A percentile compares a stretch with the other conserved stretches of the same genome.
Evolutionary conservation across 108 stramenopile genomes (phyloP).

Genomic region (Cyclotella baltica): DNA sequence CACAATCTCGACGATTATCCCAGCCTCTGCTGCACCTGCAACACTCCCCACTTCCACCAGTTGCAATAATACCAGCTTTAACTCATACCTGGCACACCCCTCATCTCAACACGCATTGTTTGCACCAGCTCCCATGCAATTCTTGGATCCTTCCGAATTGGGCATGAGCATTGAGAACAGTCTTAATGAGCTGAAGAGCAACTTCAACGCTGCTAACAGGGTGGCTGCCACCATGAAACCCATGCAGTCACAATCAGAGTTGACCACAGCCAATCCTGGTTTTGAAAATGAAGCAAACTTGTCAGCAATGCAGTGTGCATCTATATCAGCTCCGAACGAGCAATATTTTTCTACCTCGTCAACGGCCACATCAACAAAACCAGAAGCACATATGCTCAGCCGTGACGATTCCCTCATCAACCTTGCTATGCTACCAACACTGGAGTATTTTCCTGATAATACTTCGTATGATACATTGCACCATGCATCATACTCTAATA

Average conservation of each 20-base stretch:
- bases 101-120: constrained; percentile 26
- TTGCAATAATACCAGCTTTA: background rate
- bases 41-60: constrained; percentile 3
- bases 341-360: background rate
- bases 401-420: constrained; percentile 77
- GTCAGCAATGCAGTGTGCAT: background rate
- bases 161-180: constrained; percentile 61
- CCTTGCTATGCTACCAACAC: constrained; percentile 70
- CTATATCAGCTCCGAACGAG: background rate
- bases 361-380: constrained; percentile 8
- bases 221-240: background rate
- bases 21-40: constrained; percentile 9
- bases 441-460: constrained; percentile 15
- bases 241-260: background rate
- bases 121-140: constrained; percentile 31
- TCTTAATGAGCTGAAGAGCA: constrained; percentile 65
- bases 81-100: constrained; percentile 30
- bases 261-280: background rate
- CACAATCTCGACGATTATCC: background rate
- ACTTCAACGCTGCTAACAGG: constrained; percentile 46
- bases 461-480: background rate
- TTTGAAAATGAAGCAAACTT: background rate
- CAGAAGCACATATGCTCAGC: constrained; percentile 46
- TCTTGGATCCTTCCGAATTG: constrained; percentile 51
- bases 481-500: background rate